These are phyloP conservation scores for Salix suchowensis DNA, from an alignment of 345 rosid species.

Conservation along the genomic window DNA sequence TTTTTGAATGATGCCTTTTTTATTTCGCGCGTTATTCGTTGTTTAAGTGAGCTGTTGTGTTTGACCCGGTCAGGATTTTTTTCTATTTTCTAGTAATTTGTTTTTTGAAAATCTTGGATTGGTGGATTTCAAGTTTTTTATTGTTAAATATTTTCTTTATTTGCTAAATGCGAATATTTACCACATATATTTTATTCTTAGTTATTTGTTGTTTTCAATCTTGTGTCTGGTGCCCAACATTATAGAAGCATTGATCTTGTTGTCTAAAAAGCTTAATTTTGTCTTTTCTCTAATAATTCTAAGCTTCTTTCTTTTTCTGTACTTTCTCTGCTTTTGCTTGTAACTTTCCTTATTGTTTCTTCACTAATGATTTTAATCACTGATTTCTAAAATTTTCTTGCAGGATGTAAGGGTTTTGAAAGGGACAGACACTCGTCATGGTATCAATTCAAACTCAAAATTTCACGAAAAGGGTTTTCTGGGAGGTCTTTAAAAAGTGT, in stretches of 20 bases:
- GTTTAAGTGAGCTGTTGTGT: slow-evolving; percentile 37
- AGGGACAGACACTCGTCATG: slow-evolving; percentile 80
- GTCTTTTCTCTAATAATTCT: slow-evolving; percentile 53
- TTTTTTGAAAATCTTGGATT: slow-evolving; percentile 29
- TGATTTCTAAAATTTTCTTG: slow-evolving; percentile 23
- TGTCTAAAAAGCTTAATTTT: slow-evolving; percentile 57
- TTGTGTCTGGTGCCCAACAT: slow-evolving; percentile 21
- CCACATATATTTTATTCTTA: slow-evolving; percentile 23
- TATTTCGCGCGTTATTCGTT: slow-evolving; percentile 54
- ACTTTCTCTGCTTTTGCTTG: slow-evolving; percentile 36
- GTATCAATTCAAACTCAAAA: slow-evolving; percentile 36
- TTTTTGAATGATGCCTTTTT: slow-evolving; percentile 7
- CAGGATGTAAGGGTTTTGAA: slow-evolving; percentile 77
- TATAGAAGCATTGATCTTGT: slow-evolving; percentile 39
- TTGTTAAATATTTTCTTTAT: slow-evolving; percentile 13
- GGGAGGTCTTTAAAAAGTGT: slow-evolving; percentile 25
- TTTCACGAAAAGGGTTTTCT: slow-evolving; percentile 40
- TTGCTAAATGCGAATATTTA: slow-evolving; percentile 19
- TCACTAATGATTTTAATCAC: slow-evolving; percentile 13
- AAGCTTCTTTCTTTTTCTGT: slow-evolving; percentile 5
- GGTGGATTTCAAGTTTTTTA: slow-evolving; percentile 10
- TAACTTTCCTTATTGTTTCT: slow-evolving; percentile 26
- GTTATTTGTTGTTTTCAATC: slow-evolving; percentile 32
- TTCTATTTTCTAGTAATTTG: slow-evolving; percentile 19
- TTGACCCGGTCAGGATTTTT: slow-evolving; percentile 7